Conservation (phyloP, 2,329 filamentous ascomycete genomes). For the Fusarium sp. region DNA sequence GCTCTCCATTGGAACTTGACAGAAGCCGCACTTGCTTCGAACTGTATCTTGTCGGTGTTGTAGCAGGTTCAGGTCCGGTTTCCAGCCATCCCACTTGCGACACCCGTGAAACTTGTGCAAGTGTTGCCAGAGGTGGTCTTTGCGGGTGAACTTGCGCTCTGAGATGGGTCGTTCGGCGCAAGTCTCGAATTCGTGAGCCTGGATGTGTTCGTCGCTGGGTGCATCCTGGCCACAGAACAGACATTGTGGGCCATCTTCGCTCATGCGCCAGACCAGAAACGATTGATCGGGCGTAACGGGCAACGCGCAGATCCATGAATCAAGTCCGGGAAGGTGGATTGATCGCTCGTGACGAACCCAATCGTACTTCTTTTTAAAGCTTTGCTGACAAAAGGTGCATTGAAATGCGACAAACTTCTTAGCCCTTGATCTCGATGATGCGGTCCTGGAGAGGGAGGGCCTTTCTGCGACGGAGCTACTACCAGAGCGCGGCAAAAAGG, state of each 20-base stretch:
- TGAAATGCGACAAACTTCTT: constrained; percentile 49
- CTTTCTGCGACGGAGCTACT: constrained; percentile 43
- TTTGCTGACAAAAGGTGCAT: constrained; percentile 57
- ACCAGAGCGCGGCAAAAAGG: constrained; percentile 39
- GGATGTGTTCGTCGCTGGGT: constrained; percentile 54
- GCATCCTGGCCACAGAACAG: constrained; percentile 55
- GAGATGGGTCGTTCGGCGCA: constrained; percentile 63
- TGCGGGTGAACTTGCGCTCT: constrained; percentile 60
- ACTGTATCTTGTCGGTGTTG: constrained; percentile 50
- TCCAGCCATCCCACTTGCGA: constrained; percentile 65
- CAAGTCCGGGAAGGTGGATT: constrained; percentile 60
- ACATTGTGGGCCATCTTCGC: constrained; percentile 58
- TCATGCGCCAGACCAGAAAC: constrained; percentile 63
- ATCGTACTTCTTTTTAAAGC: constrained; percentile 58
- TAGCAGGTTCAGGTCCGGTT: constrained; percentile 53
- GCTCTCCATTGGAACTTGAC: constrained; percentile 42
- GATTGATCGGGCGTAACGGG: constrained; percentile 54
- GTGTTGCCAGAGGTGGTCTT: constrained; percentile 60
- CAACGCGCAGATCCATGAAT: constrained; percentile 65
- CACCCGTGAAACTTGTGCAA: constrained; percentile 60
- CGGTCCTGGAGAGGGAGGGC: constrained; percentile 24
- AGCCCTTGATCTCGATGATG: constrained; percentile 27
- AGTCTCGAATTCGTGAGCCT: constrained; percentile 58
- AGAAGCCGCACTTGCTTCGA: constrained; percentile 51
- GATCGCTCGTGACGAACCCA: constrained; percentile 65